Evolutionary conservation across 108 stramenopile species (phyloP).

Genomic region (Mediolabrus comicus): DNA sequence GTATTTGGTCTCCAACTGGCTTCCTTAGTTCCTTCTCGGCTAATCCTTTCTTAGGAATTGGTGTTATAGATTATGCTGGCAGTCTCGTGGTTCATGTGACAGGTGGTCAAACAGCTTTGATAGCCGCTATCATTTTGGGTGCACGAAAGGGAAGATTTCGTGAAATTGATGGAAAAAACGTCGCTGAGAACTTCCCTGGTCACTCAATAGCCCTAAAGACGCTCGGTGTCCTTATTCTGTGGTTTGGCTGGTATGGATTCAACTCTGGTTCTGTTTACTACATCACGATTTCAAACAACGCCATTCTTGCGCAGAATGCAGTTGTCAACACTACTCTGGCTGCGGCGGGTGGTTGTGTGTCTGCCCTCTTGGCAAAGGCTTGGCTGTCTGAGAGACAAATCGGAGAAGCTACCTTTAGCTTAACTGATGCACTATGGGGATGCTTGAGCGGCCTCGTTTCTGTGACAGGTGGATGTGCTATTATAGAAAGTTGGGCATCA

Average conservation of each 20-base stretch:
- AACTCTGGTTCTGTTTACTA: slow-evolving; percentile 82
- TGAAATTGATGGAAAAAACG: slow-evolving; percentile 60
- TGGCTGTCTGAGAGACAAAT: slow-evolving; percentile 44
- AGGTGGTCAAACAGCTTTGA: slow-evolving; percentile 86
- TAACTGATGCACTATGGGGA: slow-evolving; percentile 66
- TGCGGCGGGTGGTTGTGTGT: slow-evolving; percentile 65
- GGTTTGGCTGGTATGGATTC: slow-evolving; percentile 96
- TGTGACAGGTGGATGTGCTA: slow-evolving; percentile 85
- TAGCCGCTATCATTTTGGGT: slow-evolving; percentile 78
- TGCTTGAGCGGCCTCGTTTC: slow-evolving; percentile 57
- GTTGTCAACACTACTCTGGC: slow-evolving; percentile 93
- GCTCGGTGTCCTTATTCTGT: slow-evolving; percentile 84
- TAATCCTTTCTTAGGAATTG: slow-evolving; percentile 65
- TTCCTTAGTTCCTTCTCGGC: slow-evolving; percentile 51
- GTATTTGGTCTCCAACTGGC: slow-evolving; percentile 51
- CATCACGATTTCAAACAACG: slow-evolving; percentile 52
- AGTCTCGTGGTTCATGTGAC: slow-evolving; percentile 95
- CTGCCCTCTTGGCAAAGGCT: slow-evolving; percentile 63
- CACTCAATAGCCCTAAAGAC: slow-evolving; percentile 78
- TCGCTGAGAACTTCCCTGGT: slow-evolving; percentile 41
- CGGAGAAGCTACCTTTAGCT: slow-evolving; percentile 72
- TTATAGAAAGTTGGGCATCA: slow-evolving; percentile 84
- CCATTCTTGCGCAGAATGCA: slow-evolving; percentile 62
- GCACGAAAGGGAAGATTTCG: slow-evolving; percentile 87
- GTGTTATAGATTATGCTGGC: slow-evolving; percentile 92